Conservation (phyloP, 2,329 filamentous ascomycete species). For the Aplosporella prunicola region DNA sequence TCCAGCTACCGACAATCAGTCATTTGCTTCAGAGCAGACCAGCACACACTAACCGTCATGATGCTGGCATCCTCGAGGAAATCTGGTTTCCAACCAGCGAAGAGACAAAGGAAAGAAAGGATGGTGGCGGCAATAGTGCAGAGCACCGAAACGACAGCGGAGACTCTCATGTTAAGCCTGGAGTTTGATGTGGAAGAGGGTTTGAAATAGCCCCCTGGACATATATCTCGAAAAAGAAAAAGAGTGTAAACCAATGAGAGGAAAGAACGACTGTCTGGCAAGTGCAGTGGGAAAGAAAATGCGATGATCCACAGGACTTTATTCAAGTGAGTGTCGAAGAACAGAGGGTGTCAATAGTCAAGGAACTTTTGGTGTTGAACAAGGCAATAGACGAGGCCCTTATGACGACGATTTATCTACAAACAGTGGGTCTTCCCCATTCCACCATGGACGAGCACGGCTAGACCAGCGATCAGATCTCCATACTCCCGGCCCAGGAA, state of each 20-base stretch:
- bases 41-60: constrained; percentile 37
- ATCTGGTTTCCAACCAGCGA: constrained; percentile 47
- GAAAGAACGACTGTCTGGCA: too few species aligned
- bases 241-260: constrained; percentile 1
- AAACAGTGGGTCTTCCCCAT: too few species aligned
- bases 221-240: neutral
- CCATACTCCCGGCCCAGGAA: too few species aligned
- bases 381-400: too few species aligned
- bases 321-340: too few species aligned
- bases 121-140: constrained; percentile 47
- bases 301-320: too few species aligned
- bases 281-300: too few species aligned
- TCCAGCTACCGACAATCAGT: constrained; percentile 33
- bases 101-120: constrained; percentile 51
- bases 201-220: neutral
- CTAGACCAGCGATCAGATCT: too few species aligned
- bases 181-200: neutral
- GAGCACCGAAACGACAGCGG: constrained; percentile 41
- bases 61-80: constrained; percentile 50
- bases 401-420: too few species aligned
- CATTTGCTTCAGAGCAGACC: neutral
- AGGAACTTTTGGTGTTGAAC: too few species aligned
- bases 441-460: too few species aligned
- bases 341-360: too few species aligned
- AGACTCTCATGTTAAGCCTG: constrained; percentile 41